Evolutionary conservation across 768 basidiomycete species (phyloP), one percentile per base, ranked within the genome.

Genomic region (Pisolithus tinctorius): DNA sequence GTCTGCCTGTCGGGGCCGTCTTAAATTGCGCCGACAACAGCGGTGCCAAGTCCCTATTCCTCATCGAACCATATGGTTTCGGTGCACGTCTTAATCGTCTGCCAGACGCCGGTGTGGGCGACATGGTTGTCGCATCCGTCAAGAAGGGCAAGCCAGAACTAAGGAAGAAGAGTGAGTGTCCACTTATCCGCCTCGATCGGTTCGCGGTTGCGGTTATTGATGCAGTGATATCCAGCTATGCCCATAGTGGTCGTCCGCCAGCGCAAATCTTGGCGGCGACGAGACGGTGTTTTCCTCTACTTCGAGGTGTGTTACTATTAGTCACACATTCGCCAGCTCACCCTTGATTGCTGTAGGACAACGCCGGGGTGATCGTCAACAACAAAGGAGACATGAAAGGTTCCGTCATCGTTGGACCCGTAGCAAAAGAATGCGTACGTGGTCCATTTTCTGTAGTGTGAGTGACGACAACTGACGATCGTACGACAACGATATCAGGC

Each of bases 331-430:
- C 20, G 20, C 20, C 20, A 20, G 20, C 13, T 46, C 14, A 20
- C 9, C 30, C 10, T 10, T 31, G 10, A 29, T n/a, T 29, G 41
- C 1, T 10, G 25, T 38, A 86, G 86, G 93, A 95, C 73, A 94
- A 94, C 67, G 93, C 93, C 40, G 93, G 93, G 70, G 93, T 95
- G 50, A 95, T 95, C 56, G 93, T 97, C 63, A 97, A 96, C 78
- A 87, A 90, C 66, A 97, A 97, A 81, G 95, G 95, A 63, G 96
- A 99, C 78, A 99, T 99, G 96, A 99, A 99, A 80, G 95, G 95
- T 46, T 94, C 91, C 48, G 90, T 91, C 54, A 95, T 96, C 67
- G 90, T 93, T 34, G 93, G 93, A 51, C 93, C 93, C 38, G 91
- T 99, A 56, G 96, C 95, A 75, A 99, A 98, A 83, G 95, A 97